These are phyloP conservation scores for Trichoderma polysporum DNA, from an alignment of 2,329 filamentous ascomycete genomes.

Conservation along the genomic window DNA sequence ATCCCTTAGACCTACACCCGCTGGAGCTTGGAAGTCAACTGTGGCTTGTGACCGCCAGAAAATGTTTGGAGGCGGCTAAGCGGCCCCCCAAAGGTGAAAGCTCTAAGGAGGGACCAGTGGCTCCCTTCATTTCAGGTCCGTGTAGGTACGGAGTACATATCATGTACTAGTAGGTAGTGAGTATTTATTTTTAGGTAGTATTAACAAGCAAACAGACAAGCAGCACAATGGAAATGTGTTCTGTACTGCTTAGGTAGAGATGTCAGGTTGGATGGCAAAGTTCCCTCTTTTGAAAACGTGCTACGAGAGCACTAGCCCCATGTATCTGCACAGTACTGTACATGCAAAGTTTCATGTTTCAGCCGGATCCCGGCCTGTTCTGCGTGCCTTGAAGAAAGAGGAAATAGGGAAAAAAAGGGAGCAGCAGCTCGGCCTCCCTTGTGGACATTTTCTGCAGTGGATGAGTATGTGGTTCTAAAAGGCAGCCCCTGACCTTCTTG, in stretches of 20 bases:
- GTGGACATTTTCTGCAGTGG: background rate
- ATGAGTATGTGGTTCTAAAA: constrained; percentile 2
- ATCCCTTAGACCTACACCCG: constrained; percentile 4
- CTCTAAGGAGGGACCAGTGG: background rate
- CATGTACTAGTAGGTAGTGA: too few species aligned
- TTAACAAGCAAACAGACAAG: background rate
- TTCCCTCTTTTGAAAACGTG: background rate
- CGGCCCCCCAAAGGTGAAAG: background rate
- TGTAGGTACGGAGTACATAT: background rate
- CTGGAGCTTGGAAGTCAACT: constrained; percentile 1
- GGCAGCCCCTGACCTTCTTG: constrained; percentile 12
- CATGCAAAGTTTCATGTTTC: constrained; percentile 10
- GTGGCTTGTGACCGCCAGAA: constrained; percentile 10
- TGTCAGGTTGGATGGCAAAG: background rate
- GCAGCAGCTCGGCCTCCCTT: background rate
- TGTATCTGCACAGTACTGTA: constrained; percentile 1
- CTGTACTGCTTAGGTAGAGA: too few species aligned
- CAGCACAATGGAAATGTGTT: too few species aligned
- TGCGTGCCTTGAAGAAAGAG: background rate
- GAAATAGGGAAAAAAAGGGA: background rate
- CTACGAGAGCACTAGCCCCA: background rate
- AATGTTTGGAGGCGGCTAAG: constrained; percentile 6
- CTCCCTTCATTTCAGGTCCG: constrained; percentile 12
- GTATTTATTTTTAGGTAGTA: too few species aligned
- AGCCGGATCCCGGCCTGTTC: background rate